A percentile compares a stretch with the other conserved stretches of the same genome.
Conservation (phyloP, 495 filamentous ascomycete genomes). For the Aspergillus homomorphus region DNA sequence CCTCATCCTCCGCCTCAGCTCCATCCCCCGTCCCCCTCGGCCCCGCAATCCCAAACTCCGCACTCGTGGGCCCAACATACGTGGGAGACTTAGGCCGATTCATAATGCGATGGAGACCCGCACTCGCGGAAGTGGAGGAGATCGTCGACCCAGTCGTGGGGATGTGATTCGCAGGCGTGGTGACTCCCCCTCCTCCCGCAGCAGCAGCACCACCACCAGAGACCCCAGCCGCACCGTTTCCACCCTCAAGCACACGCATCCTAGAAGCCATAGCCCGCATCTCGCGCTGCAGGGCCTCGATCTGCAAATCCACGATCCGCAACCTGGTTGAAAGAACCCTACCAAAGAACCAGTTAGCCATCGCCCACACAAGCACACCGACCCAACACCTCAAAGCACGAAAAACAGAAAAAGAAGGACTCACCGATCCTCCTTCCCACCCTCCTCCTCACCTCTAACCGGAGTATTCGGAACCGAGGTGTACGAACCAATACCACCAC, state of each 20-base stretch:
- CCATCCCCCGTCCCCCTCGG: slow-evolving; percentile 4
- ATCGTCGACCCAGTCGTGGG: slow-evolving; percentile 7
- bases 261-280: slow-evolving; percentile 34
- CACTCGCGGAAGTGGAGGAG: slow-evolving; percentile 11
- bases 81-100: slow-evolving; percentile 36
- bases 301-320: slow-evolving; percentile 27
- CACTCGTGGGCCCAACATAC: slow-evolving; percentile 43
- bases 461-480: neutral
- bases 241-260: slow-evolving; percentile 30
- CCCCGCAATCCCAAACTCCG: slow-evolving; percentile 37
- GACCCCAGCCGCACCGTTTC: neutral
- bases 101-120: slow-evolving; percentile 33
- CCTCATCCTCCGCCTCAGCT: slow-evolving; percentile 4
- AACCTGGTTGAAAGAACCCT: slow-evolving; percentile 25
- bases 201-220: slow-evolving; percentile 6
- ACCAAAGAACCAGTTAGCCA: neutral
- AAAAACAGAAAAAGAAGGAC: neutral
- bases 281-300: slow-evolving; percentile 32
- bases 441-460: neutral
- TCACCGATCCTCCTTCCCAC: slow-evolving; percentile 26
- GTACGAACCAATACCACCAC: slow-evolving; percentile 13
- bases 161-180: slow-evolving; percentile 10
- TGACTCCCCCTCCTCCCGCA: too few relatives aligned
- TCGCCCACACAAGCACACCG: neutral
- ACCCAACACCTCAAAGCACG: neutral